Evolutionary conservation across 176 grass and related monocot genomes (phyloP).

Genomic region (Phoenix dactylifera): DNA sequence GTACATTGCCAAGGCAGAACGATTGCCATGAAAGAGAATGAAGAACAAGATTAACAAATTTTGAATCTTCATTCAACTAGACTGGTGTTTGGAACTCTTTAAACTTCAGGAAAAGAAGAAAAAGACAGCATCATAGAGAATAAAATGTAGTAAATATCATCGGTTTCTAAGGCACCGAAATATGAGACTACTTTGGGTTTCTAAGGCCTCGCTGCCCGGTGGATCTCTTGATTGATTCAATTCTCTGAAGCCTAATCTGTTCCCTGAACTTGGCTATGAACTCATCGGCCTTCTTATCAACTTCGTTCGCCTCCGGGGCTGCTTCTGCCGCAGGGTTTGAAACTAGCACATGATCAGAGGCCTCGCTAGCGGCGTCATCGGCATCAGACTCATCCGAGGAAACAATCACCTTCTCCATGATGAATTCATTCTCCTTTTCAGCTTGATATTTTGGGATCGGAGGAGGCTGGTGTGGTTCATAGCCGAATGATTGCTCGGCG

Average conservation of each 20-base stretch:
- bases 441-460: slow-evolving; percentile 32
- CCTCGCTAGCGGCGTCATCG: slow-evolving; percentile 22
- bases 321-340: slow-evolving; percentile 16
- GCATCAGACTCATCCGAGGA: slow-evolving; percentile 50
- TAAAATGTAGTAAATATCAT: slow-evolving; percentile 11
- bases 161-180: neutral
- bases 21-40: too few species aligned
- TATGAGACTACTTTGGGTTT: neutral
- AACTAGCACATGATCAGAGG: slow-evolving; percentile 21
- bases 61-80: too few species aligned
- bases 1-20: too few species aligned
- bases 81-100: too few species aligned
- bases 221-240: slow-evolving; percentile 72
- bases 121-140: neutral
- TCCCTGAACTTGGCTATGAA: slow-evolving; percentile 90
- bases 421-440: slow-evolving; percentile 12
- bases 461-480: slow-evolving; percentile 7
- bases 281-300: slow-evolving; percentile 86
- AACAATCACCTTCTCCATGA: slow-evolving; percentile 24
- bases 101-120: too few species aligned
- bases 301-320: slow-evolving; percentile 67
- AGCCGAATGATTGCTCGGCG: too few species aligned
- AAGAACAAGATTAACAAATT: too few species aligned
- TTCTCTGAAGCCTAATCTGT: slow-evolving; percentile 83
- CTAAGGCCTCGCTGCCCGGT: slow-evolving; percentile 43